These are phyloP conservation scores for Multifurca ochricompacta DNA, from an alignment of 768 basidiomycete genomes.

Conservation along the genomic window DNA sequence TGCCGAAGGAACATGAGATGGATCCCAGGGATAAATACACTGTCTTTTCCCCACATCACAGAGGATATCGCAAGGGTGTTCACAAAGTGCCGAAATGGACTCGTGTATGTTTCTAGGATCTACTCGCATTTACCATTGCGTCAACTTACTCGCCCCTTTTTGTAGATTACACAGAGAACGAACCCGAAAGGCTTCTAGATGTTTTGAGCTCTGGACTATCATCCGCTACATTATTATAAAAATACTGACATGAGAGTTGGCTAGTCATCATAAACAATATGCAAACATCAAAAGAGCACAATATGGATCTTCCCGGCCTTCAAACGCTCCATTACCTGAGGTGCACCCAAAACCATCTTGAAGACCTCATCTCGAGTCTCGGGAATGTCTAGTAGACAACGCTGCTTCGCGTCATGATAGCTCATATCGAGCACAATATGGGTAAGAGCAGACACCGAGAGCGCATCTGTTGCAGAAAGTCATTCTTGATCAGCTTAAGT, in stretches of 20 bases:
- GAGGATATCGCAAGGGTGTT: conserved; percentile 86
- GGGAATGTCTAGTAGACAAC: conserved; percentile 70
- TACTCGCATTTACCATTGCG: background rate
- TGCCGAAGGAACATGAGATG: conserved; percentile 96
- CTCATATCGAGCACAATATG: conserved; percentile 80
- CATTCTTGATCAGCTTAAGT: background rate
- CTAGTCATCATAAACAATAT: background rate
- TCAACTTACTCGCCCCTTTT: background rate
- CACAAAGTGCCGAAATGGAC: conserved; percentile 99
- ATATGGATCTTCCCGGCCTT: conserved; percentile 67
- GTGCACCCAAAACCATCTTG: conserved; percentile 58
- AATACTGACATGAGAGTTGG: background rate
- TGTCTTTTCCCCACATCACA: conserved; percentile 60
- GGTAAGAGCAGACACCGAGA: conserved; percentile 65
- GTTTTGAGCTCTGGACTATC: background rate
- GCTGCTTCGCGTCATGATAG: conserved; percentile 67
- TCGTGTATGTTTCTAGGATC: conserved; percentile 45
- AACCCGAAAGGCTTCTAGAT: conserved; percentile 86
- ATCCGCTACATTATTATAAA: conserved; percentile 2
- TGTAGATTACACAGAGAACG: conserved; percentile 71
- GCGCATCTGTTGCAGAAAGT: conserved; percentile 45
- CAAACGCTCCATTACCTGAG: conserved; percentile 53
- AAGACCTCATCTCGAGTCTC: conserved; percentile 81
- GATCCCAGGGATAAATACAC: conserved; percentile 91
- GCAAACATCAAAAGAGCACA: conserved; percentile 55